phyloP scores from a whole-genome alignment of 495 filamentous ascomycete genomes.

The Cladorrhinum samala region DNA sequence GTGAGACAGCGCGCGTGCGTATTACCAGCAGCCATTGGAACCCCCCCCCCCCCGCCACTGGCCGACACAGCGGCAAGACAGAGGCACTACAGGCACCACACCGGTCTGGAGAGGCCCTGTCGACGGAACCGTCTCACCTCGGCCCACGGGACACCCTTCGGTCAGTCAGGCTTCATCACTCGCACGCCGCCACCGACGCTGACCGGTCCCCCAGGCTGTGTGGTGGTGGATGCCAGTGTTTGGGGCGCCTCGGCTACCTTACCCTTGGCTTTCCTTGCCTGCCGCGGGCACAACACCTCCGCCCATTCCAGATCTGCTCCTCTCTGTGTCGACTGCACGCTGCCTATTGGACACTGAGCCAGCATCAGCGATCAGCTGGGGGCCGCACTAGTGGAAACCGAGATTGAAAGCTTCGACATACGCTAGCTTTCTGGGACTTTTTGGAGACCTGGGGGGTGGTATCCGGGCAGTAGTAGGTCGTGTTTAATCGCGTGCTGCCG shows the following conservation, averaged over 20 bases:
- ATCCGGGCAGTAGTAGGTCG: conserved; percentile 17
- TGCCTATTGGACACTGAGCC: no score
- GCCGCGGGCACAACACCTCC: no score
- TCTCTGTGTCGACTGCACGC: neutral
- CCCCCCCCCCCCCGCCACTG: neutral
- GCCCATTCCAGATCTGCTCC: no score
- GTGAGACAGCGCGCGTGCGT: conserved; percentile 20
- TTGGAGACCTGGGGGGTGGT: conserved; percentile 14
- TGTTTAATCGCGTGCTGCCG: conserved; percentile 10
- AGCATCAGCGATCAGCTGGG: no score
- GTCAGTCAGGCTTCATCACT: neutral
- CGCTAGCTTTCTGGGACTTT: neutral
- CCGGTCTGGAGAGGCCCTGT: neutral
- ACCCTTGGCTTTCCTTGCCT: neutral
- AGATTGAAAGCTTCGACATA: neutral
- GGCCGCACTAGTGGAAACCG: neutral
- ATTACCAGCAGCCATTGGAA: conserved; percentile 2
- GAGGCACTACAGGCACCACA: neutral
- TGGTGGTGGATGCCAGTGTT: neutral
- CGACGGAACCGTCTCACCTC: neutral
- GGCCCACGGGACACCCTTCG: neutral
- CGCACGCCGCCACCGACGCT: neutral
- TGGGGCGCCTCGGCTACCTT: neutral
- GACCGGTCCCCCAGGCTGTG: neutral
- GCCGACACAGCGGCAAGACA: conserved; percentile 8